Conservation (phyloP, 2,329 filamentous ascomycete genomes). For the Trichoderma guizhouense region DNA sequence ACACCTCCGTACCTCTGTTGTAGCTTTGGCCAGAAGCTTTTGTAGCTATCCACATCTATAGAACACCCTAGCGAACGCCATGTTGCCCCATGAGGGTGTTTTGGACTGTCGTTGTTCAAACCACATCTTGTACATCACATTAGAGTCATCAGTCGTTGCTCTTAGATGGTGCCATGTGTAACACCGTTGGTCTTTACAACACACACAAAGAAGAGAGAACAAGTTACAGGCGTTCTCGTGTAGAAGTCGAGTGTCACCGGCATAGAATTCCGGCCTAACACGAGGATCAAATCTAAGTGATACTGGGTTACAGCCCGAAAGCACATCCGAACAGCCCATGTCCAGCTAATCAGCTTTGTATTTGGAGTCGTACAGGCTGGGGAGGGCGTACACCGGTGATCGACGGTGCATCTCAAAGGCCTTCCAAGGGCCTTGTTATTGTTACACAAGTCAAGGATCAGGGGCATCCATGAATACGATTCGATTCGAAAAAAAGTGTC, state of each 20-base stretch:
- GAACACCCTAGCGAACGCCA: neutral
- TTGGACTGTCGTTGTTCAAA: neutral
- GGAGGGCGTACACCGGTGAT: neutral
- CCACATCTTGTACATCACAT: neutral
- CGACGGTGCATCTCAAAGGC: neutral
- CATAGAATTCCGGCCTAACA: conserved; percentile 2
- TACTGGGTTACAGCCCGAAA: neutral
- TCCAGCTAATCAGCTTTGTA: neutral
- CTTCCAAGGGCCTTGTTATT: neutral
- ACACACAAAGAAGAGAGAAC: neutral
- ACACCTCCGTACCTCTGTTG: neutral
- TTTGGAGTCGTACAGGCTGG: neutral
- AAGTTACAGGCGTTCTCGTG: neutral
- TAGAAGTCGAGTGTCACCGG: neutral
- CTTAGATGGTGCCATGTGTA: neutral
- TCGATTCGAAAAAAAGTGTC: neutral
- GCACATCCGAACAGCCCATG: neutral
- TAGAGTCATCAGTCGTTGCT: neutral
- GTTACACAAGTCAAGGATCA: neutral
- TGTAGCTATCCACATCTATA: neutral
- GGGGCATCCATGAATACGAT: neutral
- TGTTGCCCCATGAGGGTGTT: neutral
- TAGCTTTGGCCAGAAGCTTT: neutral
- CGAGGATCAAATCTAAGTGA: conserved; percentile 3
- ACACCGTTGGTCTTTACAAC: neutral